Base-by-base conservation (phyloP, 2,329 filamentous ascomycete genomes). In the Arthroderma sp. region DNA sequence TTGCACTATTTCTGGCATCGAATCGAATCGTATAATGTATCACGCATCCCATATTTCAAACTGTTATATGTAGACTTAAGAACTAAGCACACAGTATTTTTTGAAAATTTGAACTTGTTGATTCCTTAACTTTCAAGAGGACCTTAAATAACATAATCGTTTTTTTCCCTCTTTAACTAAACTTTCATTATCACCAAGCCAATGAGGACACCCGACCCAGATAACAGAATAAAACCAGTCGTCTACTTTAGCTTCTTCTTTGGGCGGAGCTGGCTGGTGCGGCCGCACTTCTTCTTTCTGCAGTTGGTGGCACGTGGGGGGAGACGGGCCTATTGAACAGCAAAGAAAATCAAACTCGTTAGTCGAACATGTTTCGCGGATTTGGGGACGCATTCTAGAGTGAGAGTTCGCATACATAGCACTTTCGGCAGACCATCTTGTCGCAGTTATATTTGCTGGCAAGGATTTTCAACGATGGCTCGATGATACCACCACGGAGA, bases 361-460 rank as follows among this genome's bases (percentile, higher is more conserved):
- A 43, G 22, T 36, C 34, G 28, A 32, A 10, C 43, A 43, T 40
- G 15, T 22, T 22, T 9, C n/a, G 32, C 7, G 10, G 29, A 9
- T 27, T 36, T 44, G 30, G 4, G 30, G 32, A 42, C 22, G 11
- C 4, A 6, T 15, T 7, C 4, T 33, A 4, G 5, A 6, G 29
- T 36, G 9, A 4, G 40, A 15, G 8, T 29, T 32, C 40, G 81
- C 83, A 62, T 82, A 91, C 86, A 74, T 96, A 96, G 84, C 91
- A 98, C 85, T 98, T 96, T 79, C 91, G 89, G 86, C 91, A 96
- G 74, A 96, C 94, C 83, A 89, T 89, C 83, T 95, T 95, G 60
- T 96, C 91, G 84, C 89, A 96, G 83, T 98, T 96, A 82, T 93
- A 96, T 74, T 95, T 95, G 51, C 88, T 88, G 11, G 74, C 78